Base-by-base conservation (phyloP, 257 asterid genomes). In the Cruciata laevipes region DNA sequence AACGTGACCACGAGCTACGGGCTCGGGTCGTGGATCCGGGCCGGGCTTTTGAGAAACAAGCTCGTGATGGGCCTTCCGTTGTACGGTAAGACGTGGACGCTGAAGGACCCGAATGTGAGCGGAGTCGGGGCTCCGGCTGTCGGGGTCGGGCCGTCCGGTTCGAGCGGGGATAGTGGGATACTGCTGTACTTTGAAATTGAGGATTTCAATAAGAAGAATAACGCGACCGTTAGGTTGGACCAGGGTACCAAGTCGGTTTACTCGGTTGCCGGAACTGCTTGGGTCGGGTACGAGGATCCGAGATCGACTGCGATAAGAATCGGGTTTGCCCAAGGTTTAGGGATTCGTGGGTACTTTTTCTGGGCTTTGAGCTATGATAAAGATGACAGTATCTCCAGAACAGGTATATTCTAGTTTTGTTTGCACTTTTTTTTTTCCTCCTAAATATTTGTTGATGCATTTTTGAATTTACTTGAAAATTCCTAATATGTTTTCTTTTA, bases 281-380 rank as follows among this genome's bases (percentile, higher is more conserved):
- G 98, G 98, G 75, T 91, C 9, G 98, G 98, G 44, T 91, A 89
- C 51, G 98, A 91, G 71, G 91, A 89, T 65, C 18, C 56, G 0
- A 69, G 44, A 42, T 73, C 95, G 0, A 80, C 82, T 1, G 49
- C 75, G 0, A 81, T 14, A 2, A 88, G 87, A 72, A 69, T 84
- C 27, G 65, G 30, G 0, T 91, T 80, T 38, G 98, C 98, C 61
- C 76, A 42, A 57, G 33, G 31, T 16, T 82, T 80, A 9, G 78
- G 80, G 2, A 70, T 91, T 42, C 84, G 95, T 1, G 96, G 98
- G 0, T 87, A 91, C 83, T 91, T 87, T 72, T 84, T 91, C 65
- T 91, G 95, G 96, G 90, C 95, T n/a, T 55, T 81, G 30, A 23
- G 73, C 66, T 89, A 84, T 53, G 98, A 91, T 74, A 69, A 73